These are phyloP conservation scores for Withania somnifera DNA, from an alignment of 305 asterid genomes.

Conservation along the genomic window DNA sequence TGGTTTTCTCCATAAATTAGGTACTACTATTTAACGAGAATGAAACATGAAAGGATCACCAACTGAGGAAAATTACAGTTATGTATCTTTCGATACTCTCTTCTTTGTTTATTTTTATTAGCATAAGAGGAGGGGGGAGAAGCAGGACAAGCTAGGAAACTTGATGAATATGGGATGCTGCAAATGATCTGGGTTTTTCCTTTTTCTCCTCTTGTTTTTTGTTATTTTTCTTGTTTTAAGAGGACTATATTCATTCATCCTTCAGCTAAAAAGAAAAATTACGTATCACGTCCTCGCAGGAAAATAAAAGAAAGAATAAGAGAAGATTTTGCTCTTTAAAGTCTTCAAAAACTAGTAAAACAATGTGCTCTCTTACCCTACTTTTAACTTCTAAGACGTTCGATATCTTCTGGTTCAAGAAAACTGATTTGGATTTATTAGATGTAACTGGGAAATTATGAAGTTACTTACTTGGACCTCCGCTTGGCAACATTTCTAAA, in stretches of 20 bases:
- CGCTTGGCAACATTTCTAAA: conserved; percentile 85
- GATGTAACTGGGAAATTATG: neutral
- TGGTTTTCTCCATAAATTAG: neutral
- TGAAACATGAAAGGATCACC: neutral
- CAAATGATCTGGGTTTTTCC: neutral
- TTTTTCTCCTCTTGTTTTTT: neutral
- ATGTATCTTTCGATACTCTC: neutral
- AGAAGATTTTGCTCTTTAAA: neutral
- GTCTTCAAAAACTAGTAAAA: neutral
- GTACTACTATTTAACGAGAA: neutral
- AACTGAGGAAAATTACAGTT: neutral
- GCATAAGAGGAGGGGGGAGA: neutral
- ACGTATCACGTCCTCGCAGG: neutral
- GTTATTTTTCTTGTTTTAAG: neutral
- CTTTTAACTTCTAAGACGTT: neutral
- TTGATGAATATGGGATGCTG: neutral
- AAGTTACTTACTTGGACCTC: conserved; percentile 47
- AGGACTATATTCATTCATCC: neutral
- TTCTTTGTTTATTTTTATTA: neutral
- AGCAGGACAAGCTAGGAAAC: neutral
- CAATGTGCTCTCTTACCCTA: neutral
- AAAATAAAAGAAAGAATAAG: neutral
- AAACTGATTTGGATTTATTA: neutral
- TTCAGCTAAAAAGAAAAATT: too few relatives aligned
- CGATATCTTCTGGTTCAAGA: neutral